Evolutionary conservation across 1,284 basidiomycete genomes (phyloP), one percentile per base, ranked within the genome.

Genomic region (Porogramme epimiltina): DNA sequence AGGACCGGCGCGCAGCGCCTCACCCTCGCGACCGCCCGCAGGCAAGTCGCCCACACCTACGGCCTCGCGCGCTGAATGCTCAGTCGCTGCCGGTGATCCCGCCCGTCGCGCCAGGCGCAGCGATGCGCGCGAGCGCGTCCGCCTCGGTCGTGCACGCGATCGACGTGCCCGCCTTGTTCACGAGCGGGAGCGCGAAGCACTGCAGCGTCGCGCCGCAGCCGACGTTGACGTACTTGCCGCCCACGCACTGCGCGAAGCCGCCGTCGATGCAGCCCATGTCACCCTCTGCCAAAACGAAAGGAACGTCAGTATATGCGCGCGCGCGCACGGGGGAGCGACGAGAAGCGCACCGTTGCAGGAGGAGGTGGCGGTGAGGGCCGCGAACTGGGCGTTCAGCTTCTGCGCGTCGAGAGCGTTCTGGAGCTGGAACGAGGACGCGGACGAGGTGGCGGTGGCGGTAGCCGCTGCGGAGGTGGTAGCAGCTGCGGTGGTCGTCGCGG

Each of bases 181-280:
- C 73, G 36, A 81, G 69, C 0, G 83, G 83, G 25, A 84, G 72
- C 1, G 80, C 80, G 48, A 75, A 71, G 63, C 83, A 85, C 15
- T 37, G 34, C n/a, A 62, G 65, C 3, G 70, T 66, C 18, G 66
- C 71, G 19, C 56, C 58, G 5, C 72, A 51, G 66, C 82, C 85
- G 3, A 65, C 55, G 10, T 68, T 72, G 44, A 75, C 37, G 68
- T 72, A 75, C 41, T 63, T 58, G 51, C 69, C 69, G 26, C 60
- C 61, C 24, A 70, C 62, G 61, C 74, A 76, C 52, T 73, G 71
- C 11, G 72, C 71, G 49, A 75, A 73, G n/a, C 61, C 52, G 20
- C 58, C 56, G 23, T 61, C 56, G 34, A 84, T 63, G 56, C 81
- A 84, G 10, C 75, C 79, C 54, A 71, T 68, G 10, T 71, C 61